Evolutionary conservation across 805 yeast genomes (phyloP), one percentile per base, ranked within the genome.

Genomic region (Isabelozyma rhagii): DNA sequence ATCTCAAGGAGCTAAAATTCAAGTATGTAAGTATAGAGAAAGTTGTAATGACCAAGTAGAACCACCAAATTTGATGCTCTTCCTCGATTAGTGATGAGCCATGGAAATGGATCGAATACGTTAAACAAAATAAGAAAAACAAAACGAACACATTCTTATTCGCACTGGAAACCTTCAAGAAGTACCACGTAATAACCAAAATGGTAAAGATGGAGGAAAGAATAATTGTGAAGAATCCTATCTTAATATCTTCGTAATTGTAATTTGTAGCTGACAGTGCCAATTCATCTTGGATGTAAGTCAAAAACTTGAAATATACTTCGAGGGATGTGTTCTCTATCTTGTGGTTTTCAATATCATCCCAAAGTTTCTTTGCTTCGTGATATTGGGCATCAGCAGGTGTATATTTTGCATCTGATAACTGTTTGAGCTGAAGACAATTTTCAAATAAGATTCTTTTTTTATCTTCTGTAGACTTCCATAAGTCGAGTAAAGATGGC

Each of bases 1-100:
- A 45, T 4, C 31, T 31, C 11, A 42, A 36, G 1, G 44, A 40
- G 14, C 43, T 44, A 45, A 47, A 51, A 9, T 42, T 46, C 13
- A 45, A 43, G 45, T 41, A 50, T 13, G 43, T 47, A 14, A 64
- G 47, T 4, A 47, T 43, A 2, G 55, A 31, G 4, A 58, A 48
- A 34, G 52, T 51, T 11, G 27, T 10, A 4, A 59, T 44, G 0
- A 63, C 47, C 3, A 67, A 56, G 14, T 68, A 58, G 29, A 64
- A 87, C 89, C 96, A 94, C 99, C 99, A 94, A 14, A 92, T 66
- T 62, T 92, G 97, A 62, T 94, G 96, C 62, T 94, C 99, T 64
- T 94, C 99, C 61, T 94, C 99, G 14, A 94, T 87, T 50, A 92
- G 74, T 3, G 77, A 72, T 4, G 78, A 72, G 27, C 97, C 92